These are phyloP conservation scores for Sphagnum contortum DNA, from an alignment of 225 moss, liverwort and hornwort genomes.

Conservation along the genomic window DNA sequence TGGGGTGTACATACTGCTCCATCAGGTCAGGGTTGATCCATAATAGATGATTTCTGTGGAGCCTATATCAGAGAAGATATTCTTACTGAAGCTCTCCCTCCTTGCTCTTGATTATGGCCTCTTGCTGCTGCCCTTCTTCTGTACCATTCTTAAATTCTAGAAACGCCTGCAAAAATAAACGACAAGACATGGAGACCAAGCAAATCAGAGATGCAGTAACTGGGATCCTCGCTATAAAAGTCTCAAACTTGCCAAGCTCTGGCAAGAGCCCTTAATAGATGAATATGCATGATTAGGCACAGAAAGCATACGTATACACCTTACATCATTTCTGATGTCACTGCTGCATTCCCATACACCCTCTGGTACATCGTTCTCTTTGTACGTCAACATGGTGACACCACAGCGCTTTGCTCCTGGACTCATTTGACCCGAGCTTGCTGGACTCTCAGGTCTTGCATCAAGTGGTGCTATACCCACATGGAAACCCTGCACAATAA, in stretches of 20 bases:
- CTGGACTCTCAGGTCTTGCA: slow-evolving; percentile 28
- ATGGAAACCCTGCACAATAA: slow-evolving; percentile 48
- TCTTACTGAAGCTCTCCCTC: slow-evolving; percentile 40
- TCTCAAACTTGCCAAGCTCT: too few relatives aligned
- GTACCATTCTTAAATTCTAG: slow-evolving; percentile 50
- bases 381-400: slow-evolving; percentile 20
- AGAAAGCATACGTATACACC: too few relatives aligned
- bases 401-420: slow-evolving; percentile 29
- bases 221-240: not conserved
- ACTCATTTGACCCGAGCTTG: slow-evolving; percentile 17
- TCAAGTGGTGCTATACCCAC: slow-evolving; percentile 22
- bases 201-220: not conserved
- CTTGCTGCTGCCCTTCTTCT: slow-evolving; percentile 33
- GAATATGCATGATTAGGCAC: too few relatives aligned
- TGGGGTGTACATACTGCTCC: too few relatives aligned
- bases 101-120: slow-evolving; percentile 30
- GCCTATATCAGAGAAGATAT: not conserved
- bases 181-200: not conserved
- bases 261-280: too few relatives aligned
- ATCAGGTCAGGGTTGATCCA: too few relatives aligned
- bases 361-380: slow-evolving; percentile 22
- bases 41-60: too few relatives aligned
- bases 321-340: slow-evolving; percentile 33
- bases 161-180: slow-evolving; percentile 30
- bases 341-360: slow-evolving; percentile 40